Base-by-base conservation (phyloP, 1,284 basidiomycete genomes). In the Ceratobasidium sp. region DNA sequence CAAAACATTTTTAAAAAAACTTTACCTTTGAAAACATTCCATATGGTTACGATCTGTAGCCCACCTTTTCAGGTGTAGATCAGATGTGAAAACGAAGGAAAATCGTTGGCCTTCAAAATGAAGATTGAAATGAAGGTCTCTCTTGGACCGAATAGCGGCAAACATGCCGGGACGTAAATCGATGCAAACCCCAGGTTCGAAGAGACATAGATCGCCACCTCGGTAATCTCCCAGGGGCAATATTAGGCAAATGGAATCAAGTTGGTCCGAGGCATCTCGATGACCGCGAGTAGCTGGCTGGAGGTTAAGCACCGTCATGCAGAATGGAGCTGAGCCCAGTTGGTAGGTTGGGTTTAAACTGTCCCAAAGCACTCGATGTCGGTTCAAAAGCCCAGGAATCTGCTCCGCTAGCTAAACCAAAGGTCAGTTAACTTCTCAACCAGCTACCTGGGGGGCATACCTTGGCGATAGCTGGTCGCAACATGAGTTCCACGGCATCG, bases 81-180 rank as follows among this genome's bases (percentile, higher is more conserved):
- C 27, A 11, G 54, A 56, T 13, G 54, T 56, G 31, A 56, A 34
- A 6, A 56, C 54, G 29, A 34, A 56, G 4, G 29, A 56, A 34
- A 41, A 61, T 19, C 34, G n/a, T 41, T 61, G 58, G 14, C 58
- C 58, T 27, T 41, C 11, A 14, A 61, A 61, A 41, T 61, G 13
- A 34, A 61, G 14, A n/a, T 61, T 61, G 58, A 61, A 61, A 22
- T 61, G 58, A 16, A 34, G 16, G n/a, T 39, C 58, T 14, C 39
- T 22, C 14, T 61, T 61, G 37, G 58, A 61, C 31, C 22, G 34
- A 41, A 61, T 61, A 41, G 58, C 58, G 6, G 19, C 37, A 41
- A 14, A 61, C 2, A 34, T 41, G 8, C 58, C 58, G 11, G n/a
- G 37, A 22, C n/a, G 34, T 2, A 61, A 22, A 16, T 41, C 37